Evolutionary conservation across 257 asterid genomes (phyloP), one percentile per base, ranked within the genome.

Genomic region (Coffea eugenioides): DNA sequence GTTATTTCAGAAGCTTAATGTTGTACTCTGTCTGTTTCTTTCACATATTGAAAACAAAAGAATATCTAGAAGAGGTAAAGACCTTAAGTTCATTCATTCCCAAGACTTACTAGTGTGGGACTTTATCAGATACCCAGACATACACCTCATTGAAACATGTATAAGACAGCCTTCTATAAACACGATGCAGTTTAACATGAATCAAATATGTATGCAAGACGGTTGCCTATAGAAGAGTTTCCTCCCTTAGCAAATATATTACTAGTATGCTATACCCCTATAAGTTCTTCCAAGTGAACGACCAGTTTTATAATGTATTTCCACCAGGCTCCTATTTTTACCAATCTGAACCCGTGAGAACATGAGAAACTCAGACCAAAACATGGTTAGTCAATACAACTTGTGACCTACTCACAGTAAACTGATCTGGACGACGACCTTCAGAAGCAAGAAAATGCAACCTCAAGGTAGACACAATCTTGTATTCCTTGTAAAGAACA

Each of bases 381-480:
- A 72, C n/a, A 69, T 16, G 46, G 23, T 9, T 25, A 45, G 0
- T 34, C 27, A 64, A 69, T 46, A 62, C 34, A 52, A 18, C 72
- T 75, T 66, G 71, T 77, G 16, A 71, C 45, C 59, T 74, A 88
- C 98, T 90, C 81, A 92, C 99, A 45, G 97, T 91, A 82, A 86
- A 96, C 80, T 96, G 98, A 88, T 96, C 97, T 5, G 98, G 92
- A 61, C 91, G 94, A 48, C 98, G 97, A 39, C 65, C 82, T 84
- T 81, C 97, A 87, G 97, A 86, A 62, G 99, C 99, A 61, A 96
- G 90, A 89, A 94, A 96, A 54, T 85, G 93, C 86, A 96, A 79
- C 88, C 99, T 91, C 93, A 91, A 88, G 78, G 56, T 82, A 73
- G 92, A 79, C 66, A 96, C 78, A 61, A 88, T 89, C 87, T 86